Base-by-base conservation (phyloP, 1,284 basidiomycete species). In the Moesziomyces sp. region DNA sequence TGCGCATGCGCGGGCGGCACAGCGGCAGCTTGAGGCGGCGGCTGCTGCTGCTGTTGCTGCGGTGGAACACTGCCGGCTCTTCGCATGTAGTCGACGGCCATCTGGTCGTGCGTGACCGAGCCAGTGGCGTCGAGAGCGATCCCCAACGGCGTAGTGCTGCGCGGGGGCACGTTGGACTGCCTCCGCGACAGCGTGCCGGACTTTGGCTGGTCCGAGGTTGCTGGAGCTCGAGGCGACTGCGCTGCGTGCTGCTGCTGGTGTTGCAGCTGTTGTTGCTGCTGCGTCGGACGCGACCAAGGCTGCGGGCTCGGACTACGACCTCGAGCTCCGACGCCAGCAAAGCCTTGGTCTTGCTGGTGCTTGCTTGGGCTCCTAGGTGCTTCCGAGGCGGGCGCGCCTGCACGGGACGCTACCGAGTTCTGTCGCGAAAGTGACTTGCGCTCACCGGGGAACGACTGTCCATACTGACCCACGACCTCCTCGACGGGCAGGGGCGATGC, bases 391-490 rank as follows among this genome's bases (percentile, higher is more conserved):
- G 55, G 66, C 8, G 23, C 57, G 26, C 67, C 57, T 1, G 59
- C 57, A 28, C 67, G 71, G 5, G 79, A 76, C 23, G 79, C 74
- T 16, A 64, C 59, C 46, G 80, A 81, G 52, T 79, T 79, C 52
- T 81, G 80, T 6, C 79, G 57, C 18, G 77, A 79, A 2, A 81
- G 61, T n/a, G 74, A 58, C 52, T 74, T 75, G 19, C 90, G 87
- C 84, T 97, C 94, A 3, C 93, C 93, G 1, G 94, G 94, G 84
- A 97, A 89, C 0, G 91, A 90, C 79, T 94, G 93, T 18, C 90
- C 89, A 79, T 97, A 97, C 70, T 90, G 88, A 5, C 86, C 87
- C 10, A 94, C 84, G 2, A 94, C 90, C n/a, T 91, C 88, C 75
- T 92, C 91, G 6, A 89, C 87, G 0, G 89, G 87, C 8, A 89